These are phyloP conservation scores for Selaginella moellendorffii DNA, from an alignment of 75 land plant species.

Conservation along the genomic window DNA sequence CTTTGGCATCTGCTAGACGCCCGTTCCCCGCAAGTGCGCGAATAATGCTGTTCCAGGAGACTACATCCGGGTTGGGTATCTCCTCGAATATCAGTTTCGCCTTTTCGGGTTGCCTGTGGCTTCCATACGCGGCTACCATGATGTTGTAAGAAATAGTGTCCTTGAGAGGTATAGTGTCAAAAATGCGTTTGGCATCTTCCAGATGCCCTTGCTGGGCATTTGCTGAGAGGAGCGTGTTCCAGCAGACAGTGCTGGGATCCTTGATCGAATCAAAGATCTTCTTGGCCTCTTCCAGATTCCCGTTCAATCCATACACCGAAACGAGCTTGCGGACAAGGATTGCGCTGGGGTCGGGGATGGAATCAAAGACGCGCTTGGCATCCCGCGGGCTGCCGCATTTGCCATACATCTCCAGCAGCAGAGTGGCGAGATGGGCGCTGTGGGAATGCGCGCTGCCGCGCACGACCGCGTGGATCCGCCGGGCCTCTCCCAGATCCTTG, in stretches of 20 bases:
- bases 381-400: neutral
- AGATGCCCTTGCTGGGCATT: neutral
- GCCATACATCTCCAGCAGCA: neutral
- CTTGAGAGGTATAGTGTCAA: neutral
- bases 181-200: neutral
- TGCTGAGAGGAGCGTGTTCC: neutral
- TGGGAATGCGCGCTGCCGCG: neutral
- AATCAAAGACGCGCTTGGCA: neutral
- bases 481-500: neutral
- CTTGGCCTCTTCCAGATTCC: slow-evolving; percentile 4
- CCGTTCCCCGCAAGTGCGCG: neutral
- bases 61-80: neutral
- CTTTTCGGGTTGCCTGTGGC: neutral
- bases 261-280: neutral
- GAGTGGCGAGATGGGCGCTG: neutral
- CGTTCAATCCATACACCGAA: neutral
- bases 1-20: neutral
- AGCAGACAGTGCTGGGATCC: neutral
- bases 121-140: slow-evolving; percentile 4
- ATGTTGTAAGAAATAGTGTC: neutral
- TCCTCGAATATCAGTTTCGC: neutral
- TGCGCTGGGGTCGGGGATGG: neutral
- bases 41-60: slow-evolving; percentile 1
- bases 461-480: neutral
- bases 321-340: neutral